Evolutionary conservation across 257 asterid genomes (phyloP), one percentile per base, ranked within the genome.

Genomic region (Scutellaria baicalensis): DNA sequence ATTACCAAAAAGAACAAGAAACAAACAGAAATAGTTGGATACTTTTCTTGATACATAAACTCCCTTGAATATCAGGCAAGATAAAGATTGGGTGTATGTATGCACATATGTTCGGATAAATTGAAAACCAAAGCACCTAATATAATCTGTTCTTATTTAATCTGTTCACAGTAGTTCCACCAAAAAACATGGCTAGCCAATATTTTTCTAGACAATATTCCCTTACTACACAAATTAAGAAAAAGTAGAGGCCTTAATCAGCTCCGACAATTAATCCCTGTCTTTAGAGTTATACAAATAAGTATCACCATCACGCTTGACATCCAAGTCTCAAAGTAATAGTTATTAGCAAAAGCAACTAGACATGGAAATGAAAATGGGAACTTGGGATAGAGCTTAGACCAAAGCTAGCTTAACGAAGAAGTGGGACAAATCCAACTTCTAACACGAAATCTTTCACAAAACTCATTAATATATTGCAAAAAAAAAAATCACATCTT

Each of bases 321-420:
- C 59, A 66, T 62, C 58, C 72, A 79, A 74, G 75, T 74, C 75
- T 70, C 66, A 48, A 36, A 17, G 21, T 5, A 45, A 64, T 18
- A 47, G 21, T 57, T n/a, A 14, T 21, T 38, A 23, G 9, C 4
- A 75, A 50, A 58, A 58, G 13, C 14, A 39, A n/a, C n/a, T n/a
- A n/a, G n/a, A n/a, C n/a, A n/a, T n/a, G n/a, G n/a, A n/a, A n/a
- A n/a, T n/a, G n/a, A n/a, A n/a, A n/a, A n/a, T n/a, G n/a, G n/a
- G n/a, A n/a, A n/a, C n/a, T n/a, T n/a, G n/a, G n/a, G n/a, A n/a
- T n/a, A n/a, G n/a, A n/a, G n/a, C 16, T 49, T 21, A 49, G 6
- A 6, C 33, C 33, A 8, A 18, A 52, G 18, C n/a, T 18, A 47
- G 54, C 20, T 16, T 5, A 54, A 54, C 59, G 6, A 50, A 35